These are phyloP conservation scores for Pseudotsuga menziesii DNA, from an alignment of 75 land plant species.

Conservation along the genomic window DNA sequence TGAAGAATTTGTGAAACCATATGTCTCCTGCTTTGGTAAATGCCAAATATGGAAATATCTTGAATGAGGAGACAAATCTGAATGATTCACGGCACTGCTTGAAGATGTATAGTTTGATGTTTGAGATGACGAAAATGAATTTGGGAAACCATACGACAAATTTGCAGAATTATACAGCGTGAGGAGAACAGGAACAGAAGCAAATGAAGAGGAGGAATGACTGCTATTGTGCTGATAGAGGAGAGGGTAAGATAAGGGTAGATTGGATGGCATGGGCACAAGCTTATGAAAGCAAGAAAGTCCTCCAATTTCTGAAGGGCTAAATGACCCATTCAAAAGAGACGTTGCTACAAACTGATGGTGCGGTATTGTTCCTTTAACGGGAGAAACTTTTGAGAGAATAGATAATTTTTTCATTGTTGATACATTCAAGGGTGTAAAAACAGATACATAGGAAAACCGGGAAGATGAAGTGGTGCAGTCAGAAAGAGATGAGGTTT, in stretches of 20 bases:
- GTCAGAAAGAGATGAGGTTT: not conserved
- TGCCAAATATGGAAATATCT: slow-evolving; percentile 57
- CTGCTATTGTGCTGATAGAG: not conserved
- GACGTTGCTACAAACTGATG: not conserved
- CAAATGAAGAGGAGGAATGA: not conserved
- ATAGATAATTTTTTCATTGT: slow-evolving; percentile 19
- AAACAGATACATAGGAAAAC: slow-evolving; percentile 26
- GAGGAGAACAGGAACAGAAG: slow-evolving; percentile 30
- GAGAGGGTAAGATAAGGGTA: not conserved
- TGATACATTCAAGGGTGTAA: slow-evolving; percentile 21
- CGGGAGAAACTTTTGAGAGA: not conserved
- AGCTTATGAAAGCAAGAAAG: not conserved
- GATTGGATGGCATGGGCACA: not conserved
- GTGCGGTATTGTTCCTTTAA: not conserved
- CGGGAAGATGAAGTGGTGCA: slow-evolving; percentile 14
- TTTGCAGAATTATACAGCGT: slow-evolving; percentile 37
- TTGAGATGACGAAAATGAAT: not conserved
- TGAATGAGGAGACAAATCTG: slow-evolving; percentile 9
- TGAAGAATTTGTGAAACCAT: slow-evolving; percentile 17
- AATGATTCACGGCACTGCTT: not conserved
- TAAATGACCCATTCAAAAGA: not conserved
- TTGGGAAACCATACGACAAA: slow-evolving; percentile 12
- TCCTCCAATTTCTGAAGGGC: slow-evolving; percentile 8
- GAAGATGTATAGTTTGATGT: not conserved
- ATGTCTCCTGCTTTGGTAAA: slow-evolving; percentile 35